These are phyloP conservation scores for Blastocladiella britannica DNA, from an alignment of 192 early-diverging fungal genomes.

Conservation along the genomic window DNA sequence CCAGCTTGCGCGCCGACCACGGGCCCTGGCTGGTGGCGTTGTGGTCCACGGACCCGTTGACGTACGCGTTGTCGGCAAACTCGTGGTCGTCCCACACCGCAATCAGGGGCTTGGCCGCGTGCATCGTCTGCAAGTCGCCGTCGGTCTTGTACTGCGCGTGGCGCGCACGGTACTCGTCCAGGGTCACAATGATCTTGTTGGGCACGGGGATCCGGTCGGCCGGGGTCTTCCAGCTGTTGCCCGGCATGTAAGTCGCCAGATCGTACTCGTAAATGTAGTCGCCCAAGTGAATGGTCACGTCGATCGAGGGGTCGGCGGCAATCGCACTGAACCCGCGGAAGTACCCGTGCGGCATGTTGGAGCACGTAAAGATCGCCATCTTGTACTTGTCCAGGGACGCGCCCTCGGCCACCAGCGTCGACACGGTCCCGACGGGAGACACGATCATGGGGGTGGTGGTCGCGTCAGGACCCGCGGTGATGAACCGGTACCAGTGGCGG, in stretches of 20 bases:
- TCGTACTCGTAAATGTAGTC: constrained; percentile 24
- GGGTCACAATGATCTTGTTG: constrained; percentile 6
- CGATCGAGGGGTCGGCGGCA: constrained; percentile 9
- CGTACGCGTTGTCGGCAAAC: constrained; percentile 16
- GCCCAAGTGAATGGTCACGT: constrained; percentile 17
- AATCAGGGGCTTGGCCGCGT: constrained; percentile 12
- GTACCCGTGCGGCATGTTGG: constrained; percentile 14
- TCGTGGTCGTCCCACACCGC: constrained; percentile 21
- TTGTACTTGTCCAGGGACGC: constrained; percentile 3
- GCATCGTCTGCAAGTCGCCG: constrained; percentile 12
- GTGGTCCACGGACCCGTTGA: constrained; percentile 2
- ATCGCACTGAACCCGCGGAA: constrained; percentile 16
- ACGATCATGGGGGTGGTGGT: background rate
- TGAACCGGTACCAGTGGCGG: constrained; percentile 14
- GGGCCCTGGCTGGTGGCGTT: constrained; percentile 2
- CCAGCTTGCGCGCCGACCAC: constrained; percentile 8
- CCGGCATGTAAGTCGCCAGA: constrained; percentile 4
- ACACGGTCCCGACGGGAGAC: constrained; percentile 9
- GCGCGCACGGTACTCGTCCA: constrained; percentile 15
- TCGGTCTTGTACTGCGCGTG: constrained; percentile 20
- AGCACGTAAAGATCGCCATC: constrained; percentile 17
- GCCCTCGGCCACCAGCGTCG: constrained; percentile 6
- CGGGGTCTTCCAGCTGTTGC: constrained; percentile 12
- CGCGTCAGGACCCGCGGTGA: no score
- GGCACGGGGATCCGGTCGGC: constrained; percentile 16